Percentiles rank a stretch among this genome's conserved stretches.
Conservation (phyloP, 2,329 filamentous ascomycete genomes). For the Apiospora phragmitis region DNA sequence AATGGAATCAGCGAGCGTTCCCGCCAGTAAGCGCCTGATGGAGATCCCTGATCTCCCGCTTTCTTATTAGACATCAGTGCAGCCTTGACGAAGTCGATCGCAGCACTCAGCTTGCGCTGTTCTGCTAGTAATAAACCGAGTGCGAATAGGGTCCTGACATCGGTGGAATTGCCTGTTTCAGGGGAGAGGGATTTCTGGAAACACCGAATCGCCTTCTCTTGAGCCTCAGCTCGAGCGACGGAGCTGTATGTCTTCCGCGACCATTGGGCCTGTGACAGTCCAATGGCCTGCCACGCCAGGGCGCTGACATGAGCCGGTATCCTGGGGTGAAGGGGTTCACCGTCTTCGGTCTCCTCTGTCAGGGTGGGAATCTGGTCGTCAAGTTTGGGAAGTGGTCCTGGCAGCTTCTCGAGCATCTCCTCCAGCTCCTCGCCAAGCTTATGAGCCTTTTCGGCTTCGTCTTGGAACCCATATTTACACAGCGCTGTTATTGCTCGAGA, state of each 20-base stretch:
- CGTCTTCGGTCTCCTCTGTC: slow-evolving; percentile 32
- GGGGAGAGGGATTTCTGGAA: slow-evolving; percentile 73
- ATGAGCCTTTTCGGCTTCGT: slow-evolving; percentile 77
- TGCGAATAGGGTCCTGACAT: slow-evolving; percentile 77
- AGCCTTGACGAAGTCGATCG: slow-evolving; percentile 79
- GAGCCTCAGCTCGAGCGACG: slow-evolving; percentile 68
- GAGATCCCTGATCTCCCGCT: slow-evolving; percentile 42
- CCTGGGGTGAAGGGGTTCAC: slow-evolving; percentile 36
- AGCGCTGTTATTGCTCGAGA: slow-evolving; percentile 78
- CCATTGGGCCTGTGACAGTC: slow-evolving; percentile 84
- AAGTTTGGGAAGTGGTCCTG: slow-evolving; percentile 29
- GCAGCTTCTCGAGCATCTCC: slow-evolving; percentile 68
- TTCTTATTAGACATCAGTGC: slow-evolving; percentile 65
- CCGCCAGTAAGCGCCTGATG: slow-evolving; percentile 55
- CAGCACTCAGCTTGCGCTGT: slow-evolving; percentile 74
- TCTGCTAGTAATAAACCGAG: slow-evolving; percentile 86
- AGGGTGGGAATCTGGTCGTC: slow-evolving; percentile 31
- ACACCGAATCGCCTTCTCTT: slow-evolving; percentile 74
- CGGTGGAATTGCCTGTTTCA: slow-evolving; percentile 64
- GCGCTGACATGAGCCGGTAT: slow-evolving; percentile 65
- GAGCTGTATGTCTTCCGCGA: slow-evolving; percentile 79
- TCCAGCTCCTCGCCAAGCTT: slow-evolving; percentile 71
- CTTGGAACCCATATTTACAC: slow-evolving; percentile 75
- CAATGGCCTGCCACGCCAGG: slow-evolving; percentile 79
- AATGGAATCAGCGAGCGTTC: slow-evolving; percentile 72